Evolutionary conservation across 495 filamentous ascomycete species (phyloP).

Genomic region (Friedmanniomyces endolithicus): DNA sequence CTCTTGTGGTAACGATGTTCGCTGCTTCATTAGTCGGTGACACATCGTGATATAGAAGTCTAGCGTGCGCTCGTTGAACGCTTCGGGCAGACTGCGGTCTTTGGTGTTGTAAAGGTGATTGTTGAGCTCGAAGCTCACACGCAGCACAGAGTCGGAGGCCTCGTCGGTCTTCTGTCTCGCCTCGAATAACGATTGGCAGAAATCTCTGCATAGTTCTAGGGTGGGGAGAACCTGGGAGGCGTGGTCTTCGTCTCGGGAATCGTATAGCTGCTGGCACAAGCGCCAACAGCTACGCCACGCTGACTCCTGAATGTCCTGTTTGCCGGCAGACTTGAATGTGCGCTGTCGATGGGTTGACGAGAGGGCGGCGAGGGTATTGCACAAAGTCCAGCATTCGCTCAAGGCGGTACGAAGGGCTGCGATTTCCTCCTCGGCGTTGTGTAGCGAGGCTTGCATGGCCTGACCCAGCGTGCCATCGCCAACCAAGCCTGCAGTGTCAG

Average conservation of each 20-base stretch:
- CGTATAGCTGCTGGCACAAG: constrained; percentile 77
- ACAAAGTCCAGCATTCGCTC: constrained; percentile 86
- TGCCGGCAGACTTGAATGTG: constrained; percentile 56
- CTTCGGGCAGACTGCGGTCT: constrained; percentile 71
- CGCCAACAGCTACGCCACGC: constrained; percentile 91
- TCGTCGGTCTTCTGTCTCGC: constrained; percentile 64
- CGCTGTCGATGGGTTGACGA: constrained; percentile 74
- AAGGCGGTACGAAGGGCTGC: constrained; percentile 62
- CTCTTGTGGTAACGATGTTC: constrained; percentile 59
- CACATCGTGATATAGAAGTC: constrained; percentile 92
- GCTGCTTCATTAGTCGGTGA: constrained; percentile 87
- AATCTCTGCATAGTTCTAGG: constrained; percentile 77
- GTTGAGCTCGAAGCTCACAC: constrained; percentile 88
- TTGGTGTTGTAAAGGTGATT: constrained; percentile 90
- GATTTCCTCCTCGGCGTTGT: constrained; percentile 51
- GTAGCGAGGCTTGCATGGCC: constrained; percentile 25
- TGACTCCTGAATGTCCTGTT: constrained; percentile 62
- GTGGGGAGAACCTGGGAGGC: constrained; percentile 63
- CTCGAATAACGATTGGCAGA: constrained; percentile 83
- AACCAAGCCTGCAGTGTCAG: constrained; percentile 13
- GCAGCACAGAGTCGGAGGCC: constrained; percentile 64
- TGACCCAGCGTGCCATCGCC: constrained; percentile 23
- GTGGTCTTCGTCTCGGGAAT: constrained; percentile 59
- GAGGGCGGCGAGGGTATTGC: constrained; percentile 75
- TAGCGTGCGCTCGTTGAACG: constrained; percentile 76